Conservation (phyloP, 345 rosid species). For the Xanthoceras sorbifolium region DNA sequence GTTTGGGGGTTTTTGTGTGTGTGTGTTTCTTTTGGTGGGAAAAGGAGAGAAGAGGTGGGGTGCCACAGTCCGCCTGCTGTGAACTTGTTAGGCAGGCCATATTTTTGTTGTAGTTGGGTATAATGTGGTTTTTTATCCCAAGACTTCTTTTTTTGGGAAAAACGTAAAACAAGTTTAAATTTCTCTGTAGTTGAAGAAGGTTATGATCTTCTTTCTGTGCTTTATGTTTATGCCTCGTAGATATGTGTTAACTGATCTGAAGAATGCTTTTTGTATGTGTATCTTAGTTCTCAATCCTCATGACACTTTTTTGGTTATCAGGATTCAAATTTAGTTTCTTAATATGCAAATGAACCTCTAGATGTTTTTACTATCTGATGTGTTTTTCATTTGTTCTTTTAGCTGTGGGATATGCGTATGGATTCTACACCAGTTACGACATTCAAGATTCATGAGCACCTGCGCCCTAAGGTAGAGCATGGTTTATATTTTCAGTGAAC, state of each 20-base stretch:
- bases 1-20: too few species aligned
- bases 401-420: slow-evolving; percentile 68
- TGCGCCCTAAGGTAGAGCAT: slow-evolving; percentile 51
- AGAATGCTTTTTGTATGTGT: not conserved
- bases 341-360: slow-evolving; percentile 6
- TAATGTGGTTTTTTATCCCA: not conserved
- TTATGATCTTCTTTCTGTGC: not conserved
- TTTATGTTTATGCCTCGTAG: not conserved
- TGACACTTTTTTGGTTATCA: not conserved
- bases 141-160: not conserved
- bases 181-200: not conserved
- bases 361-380: slow-evolving; percentile 16
- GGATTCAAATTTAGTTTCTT: not conserved
- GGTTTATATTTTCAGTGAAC: not conserved
- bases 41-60: not conserved
- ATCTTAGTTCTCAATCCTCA: slow-evolving; percentile 11
- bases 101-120: not conserved
- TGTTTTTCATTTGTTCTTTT: slow-evolving; percentile 22
- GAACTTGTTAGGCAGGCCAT: not conserved
- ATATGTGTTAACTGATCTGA: not conserved
- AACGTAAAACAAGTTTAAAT: not conserved
- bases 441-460: slow-evolving; percentile 60
- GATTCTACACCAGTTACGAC: slow-evolving; percentile 55
- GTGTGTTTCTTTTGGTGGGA: not conserved
- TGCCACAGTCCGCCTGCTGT: too few species aligned